These are phyloP conservation scores for Luffa acutangula DNA, from an alignment of 306 rosid species.

Conservation along the genomic window DNA sequence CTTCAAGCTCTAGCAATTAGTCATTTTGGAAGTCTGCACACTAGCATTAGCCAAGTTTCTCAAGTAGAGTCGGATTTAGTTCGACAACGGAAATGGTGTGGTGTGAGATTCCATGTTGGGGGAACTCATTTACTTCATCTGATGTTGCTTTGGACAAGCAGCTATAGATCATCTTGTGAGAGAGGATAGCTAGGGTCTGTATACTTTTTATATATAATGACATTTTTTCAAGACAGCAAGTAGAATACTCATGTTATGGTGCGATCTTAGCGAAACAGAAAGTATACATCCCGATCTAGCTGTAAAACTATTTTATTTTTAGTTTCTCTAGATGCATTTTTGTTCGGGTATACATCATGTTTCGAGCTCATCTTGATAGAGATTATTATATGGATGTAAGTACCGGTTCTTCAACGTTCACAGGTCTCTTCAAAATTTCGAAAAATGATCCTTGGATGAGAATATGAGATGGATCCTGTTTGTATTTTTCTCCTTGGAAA, in stretches of 20 bases:
- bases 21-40: not conserved
- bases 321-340: not conserved
- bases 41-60: not conserved
- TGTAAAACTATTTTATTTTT: not conserved
- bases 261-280: not conserved
- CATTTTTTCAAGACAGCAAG: not conserved
- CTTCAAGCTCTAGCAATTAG: not conserved
- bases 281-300: not conserved
- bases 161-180: not conserved
- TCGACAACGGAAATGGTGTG: not conserved
- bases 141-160: not conserved
- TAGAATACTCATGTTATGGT: not conserved
- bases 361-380: not conserved
- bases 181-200: not conserved
- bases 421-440: not conserved
- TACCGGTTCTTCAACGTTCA: not conserved
- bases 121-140: not conserved
- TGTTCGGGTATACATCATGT: not conserved
- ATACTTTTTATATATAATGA: not conserved
- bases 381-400: not conserved
- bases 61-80: not conserved
- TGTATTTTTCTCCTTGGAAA: not conserved
- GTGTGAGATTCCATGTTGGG: not conserved
- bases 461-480: not conserved
- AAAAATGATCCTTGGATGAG: not conserved